A percentile compares a stretch with the other conserved stretches of the same genome.
These are phyloP conservation scores for Candida tibetensis DNA, from an alignment of 805 yeast genomes.

Conservation along the genomic window DNA sequence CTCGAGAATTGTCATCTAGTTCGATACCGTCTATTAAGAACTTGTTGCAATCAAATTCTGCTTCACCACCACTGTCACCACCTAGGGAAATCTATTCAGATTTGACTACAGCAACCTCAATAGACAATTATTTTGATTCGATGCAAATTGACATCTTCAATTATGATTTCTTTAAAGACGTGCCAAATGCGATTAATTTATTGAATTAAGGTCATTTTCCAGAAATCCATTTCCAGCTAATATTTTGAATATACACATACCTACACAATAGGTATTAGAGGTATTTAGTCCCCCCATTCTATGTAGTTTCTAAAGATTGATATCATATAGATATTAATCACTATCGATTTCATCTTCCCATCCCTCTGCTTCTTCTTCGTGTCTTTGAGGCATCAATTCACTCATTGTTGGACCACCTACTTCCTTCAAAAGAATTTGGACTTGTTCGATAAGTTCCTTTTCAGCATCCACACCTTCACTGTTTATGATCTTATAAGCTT, in stretches of 20 bases:
- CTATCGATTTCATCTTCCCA: conserved; percentile 53
- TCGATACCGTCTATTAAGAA: conserved; percentile 10
- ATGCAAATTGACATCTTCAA: conserved; percentile 27
- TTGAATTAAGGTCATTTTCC: conserved; percentile 6
- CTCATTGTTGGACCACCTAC: conserved; percentile 62
- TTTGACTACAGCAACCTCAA: background rate
- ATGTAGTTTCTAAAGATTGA: background rate
- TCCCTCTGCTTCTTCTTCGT: conserved; percentile 36
- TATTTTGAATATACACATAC: background rate
- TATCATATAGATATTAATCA: background rate
- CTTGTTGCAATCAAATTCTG: conserved; percentile 2
- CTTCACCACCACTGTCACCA: background rate
- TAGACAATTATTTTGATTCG: conserved; percentile 24
- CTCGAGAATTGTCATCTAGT: background rate
- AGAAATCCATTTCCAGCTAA: too few relatives aligned
- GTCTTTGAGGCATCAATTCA: conserved; percentile 34
- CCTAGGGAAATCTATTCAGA: background rate
- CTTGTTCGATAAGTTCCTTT: conserved; percentile 56
- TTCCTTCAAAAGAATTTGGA: conserved; percentile 46
- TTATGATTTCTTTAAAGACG: conserved; percentile 25
- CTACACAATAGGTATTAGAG: background rate
- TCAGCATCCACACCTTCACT: conserved; percentile 47
- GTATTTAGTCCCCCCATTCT: background rate
- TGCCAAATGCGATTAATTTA: conserved; percentile 19
- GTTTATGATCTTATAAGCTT: conserved; percentile 42